These are phyloP conservation scores for Scutellaria baicalensis DNA, from an alignment of 257 asterid genomes.

Conservation along the genomic window DNA sequence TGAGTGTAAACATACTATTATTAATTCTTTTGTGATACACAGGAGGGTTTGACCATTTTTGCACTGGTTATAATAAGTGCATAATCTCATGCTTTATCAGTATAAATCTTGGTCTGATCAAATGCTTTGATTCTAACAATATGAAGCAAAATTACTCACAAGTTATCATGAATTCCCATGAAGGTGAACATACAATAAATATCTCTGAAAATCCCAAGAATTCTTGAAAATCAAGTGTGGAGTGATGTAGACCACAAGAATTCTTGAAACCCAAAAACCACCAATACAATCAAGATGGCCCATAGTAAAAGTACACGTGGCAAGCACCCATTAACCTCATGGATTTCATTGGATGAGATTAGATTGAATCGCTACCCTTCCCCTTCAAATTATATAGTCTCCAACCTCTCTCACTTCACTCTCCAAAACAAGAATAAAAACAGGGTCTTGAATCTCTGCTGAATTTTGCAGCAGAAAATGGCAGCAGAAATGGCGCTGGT, in stretches of 20 bases:
- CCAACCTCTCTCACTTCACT: constrained; percentile 3
- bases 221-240: constrained; percentile 5
- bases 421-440: not conserved
- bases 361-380: constrained; percentile 24
- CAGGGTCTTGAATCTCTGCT: not conserved
- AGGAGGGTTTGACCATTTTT: too few relatives aligned
- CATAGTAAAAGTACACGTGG: constrained; percentile 51
- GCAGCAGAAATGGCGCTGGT: constrained; percentile 72
- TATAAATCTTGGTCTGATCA: not conserved
- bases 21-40: constrained; percentile 5
- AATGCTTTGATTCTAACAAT: too few relatives aligned
- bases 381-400: constrained; percentile 17
- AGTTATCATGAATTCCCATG: too few relatives aligned
- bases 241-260: constrained; percentile 24
- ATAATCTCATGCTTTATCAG: not conserved
- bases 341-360: constrained; percentile 75
- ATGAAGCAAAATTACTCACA: too few relatives aligned
- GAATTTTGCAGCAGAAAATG: constrained; percentile 19
- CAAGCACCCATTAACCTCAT: constrained; percentile 12
- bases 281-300: constrained; percentile 34
- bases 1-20: not conserved
- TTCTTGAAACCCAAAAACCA: constrained; percentile 2
- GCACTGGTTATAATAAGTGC: not conserved
- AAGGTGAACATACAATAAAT: not conserved
- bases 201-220: not conserved